Evolutionary conservation across 306 rosid species (phyloP).

Genomic region (Cucumis melo): DNA sequence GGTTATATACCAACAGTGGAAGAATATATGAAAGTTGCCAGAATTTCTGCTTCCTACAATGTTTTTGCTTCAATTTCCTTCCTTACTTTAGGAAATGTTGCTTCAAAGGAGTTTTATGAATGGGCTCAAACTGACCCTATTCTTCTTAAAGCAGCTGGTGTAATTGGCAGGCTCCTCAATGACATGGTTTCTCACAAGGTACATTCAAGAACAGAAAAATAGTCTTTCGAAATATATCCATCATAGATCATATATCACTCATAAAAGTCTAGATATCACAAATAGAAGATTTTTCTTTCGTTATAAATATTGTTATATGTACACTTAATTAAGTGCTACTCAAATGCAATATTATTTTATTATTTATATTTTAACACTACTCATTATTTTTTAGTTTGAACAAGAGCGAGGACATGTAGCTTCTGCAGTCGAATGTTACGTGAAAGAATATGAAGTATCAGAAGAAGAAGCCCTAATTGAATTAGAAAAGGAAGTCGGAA

Average conservation of each 20-base stretch:
- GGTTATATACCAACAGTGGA: constrained; percentile 19
- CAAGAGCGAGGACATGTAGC: background rate
- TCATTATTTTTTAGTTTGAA: background rate
- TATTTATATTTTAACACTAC: background rate
- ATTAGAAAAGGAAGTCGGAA: background rate
- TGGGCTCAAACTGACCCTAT: background rate
- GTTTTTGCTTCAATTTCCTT: background rate
- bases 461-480: background rate
- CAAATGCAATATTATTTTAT: too few species aligned
- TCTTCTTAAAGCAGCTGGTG: background rate
- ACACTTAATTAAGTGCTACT: too few species aligned
- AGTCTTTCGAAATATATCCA: too few species aligned
- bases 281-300: too few species aligned
- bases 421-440: background rate
- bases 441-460: background rate
- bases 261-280: too few species aligned
- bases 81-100: background rate
- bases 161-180: background rate
- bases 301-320: too few species aligned
- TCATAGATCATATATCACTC: too few species aligned
- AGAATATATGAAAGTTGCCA: constrained; percentile 10
- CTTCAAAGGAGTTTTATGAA: background rate
- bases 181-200: background rate
- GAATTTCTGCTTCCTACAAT: background rate
- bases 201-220: too few species aligned